Conservation (phyloP, 225 moss, liverwort and hornwort genomes). For the Straminergon stramineum region DNA sequence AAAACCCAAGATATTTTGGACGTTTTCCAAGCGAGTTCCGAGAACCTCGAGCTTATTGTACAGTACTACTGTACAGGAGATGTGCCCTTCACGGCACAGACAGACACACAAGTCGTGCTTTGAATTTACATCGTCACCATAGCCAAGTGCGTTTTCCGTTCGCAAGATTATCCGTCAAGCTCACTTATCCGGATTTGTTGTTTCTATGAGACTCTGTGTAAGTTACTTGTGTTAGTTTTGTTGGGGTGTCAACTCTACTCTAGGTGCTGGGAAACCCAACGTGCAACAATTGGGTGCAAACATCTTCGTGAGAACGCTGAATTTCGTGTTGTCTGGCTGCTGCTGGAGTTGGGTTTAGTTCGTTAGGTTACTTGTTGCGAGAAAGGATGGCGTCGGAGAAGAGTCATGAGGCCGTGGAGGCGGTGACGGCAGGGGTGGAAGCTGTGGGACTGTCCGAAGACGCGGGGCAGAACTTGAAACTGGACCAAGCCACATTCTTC, state of each 20-base stretch:
- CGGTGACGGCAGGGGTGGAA: conserved; percentile 13
- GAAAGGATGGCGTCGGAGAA: conserved; percentile 13
- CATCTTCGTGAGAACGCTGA: not conserved
- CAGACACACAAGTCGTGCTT: not conserved
- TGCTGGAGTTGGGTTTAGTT: not conserved
- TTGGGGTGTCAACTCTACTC: not conserved
- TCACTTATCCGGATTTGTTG: not conserved
- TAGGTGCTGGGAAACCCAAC: not conserved
- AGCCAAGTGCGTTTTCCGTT: not conserved
- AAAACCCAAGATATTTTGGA: not conserved
- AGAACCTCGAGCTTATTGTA: not conserved
- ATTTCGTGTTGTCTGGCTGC: not conserved
- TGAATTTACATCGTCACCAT: not conserved
- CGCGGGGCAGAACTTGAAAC: conserved; percentile 46
- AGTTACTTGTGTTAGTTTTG: not conserved
- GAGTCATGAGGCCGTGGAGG: not conserved
- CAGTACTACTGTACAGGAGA: not conserved
- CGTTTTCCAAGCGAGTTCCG: not conserved
- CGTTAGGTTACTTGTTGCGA: not conserved
- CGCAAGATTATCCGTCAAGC: not conserved
- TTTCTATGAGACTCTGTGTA: not conserved
- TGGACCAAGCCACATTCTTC: conserved; percentile 49
- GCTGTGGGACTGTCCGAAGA: conserved; percentile 40
- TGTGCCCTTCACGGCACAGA: not conserved
- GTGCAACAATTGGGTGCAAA: not conserved